Evolutionary conservation across 352 stramenopile genomes (phyloP).

Genomic region (Globisporangium cystogenes): DNA sequence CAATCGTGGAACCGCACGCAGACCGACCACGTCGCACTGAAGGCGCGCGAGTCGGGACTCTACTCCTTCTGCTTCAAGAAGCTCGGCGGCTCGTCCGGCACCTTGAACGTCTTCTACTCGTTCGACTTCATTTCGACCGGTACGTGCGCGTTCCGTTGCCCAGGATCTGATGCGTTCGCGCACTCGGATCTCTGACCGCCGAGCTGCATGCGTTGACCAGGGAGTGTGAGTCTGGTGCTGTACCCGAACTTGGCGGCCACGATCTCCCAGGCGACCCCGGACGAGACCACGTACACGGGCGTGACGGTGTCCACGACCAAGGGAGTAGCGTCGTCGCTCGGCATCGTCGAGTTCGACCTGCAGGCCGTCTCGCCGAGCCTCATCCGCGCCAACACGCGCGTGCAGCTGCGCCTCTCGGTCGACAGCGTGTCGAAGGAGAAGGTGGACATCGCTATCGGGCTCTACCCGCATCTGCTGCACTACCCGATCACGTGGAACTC

Average conservation of each 20-base stretch:
- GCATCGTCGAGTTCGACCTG: conserved; percentile 67
- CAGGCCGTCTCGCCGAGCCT: conserved; percentile 58
- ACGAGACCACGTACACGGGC: conserved; percentile 42
- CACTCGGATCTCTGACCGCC: not conserved
- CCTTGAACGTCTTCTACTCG: conserved; percentile 66
- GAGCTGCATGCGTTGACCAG: no score
- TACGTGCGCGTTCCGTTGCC: not conserved
- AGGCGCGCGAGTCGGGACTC: conserved; percentile 67
- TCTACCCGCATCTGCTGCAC: conserved; percentile 32
- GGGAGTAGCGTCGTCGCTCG: conserved; percentile 41
- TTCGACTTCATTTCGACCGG: conserved; percentile 79
- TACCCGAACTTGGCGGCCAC: conserved; percentile 62
- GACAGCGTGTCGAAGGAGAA: conserved; percentile 40
- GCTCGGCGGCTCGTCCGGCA: conserved; percentile 44
- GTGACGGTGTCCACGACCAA: conserved; percentile 50
- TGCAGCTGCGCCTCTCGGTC: conserved; percentile 66
- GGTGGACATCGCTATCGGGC: conserved; percentile 45
- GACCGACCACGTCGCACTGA: conserved; percentile 41
- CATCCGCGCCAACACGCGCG: conserved; percentile 54
- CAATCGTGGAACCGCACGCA: conserved; percentile 57
- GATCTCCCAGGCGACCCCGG: conserved; percentile 35
- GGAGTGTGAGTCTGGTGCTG: conserved; percentile 44
- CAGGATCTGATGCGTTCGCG: not conserved
- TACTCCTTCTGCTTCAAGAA: conserved; percentile 80
- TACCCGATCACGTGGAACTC: conserved; percentile 69